Evolutionary conservation across 306 rosid species (phyloP), one percentile per base, ranked within the genome.

Genomic region (Cucurbita maxima): DNA sequence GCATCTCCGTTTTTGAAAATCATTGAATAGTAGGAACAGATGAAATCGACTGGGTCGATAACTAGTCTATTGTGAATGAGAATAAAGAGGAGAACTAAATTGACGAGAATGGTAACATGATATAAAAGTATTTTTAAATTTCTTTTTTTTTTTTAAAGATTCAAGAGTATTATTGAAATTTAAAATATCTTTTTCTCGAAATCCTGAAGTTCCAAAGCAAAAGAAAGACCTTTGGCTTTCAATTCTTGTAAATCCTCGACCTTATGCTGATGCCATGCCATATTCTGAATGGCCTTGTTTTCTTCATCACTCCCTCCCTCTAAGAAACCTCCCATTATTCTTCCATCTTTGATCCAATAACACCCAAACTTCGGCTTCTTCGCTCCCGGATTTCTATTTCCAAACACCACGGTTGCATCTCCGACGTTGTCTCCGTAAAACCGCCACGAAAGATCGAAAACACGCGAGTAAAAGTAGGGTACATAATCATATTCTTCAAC

Each of bases 351-450:
- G 41, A 81, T 75, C 85, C 85, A 84, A 53, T 80, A 74, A 41
- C 81, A 61, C 72, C 87, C 88, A 72, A 84, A 84, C 82, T 81
- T 84, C 0, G 82, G 78, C 37, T 77, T 51, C 20, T 19, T 64
- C 15, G 72, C 54, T 5, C 34, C 55, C 0, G 56, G 58, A 45
- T 77, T 54, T 10, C 20, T 75, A 54, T 84, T 78, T 43, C 81
- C 81, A 50, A 84, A 81, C 53, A 81, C 2, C 75, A 81, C 72
- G 6, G 80, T 47, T 16, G 75, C 47, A 36, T 76, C 83, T 10
- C 88, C 88, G 11, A 77, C 82, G 60, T 79, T 84, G 48, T 84
- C 88, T 20, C 85, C 85, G 14, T 79, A 81, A 48, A 84, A 81
- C 22, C 37, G 71, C 85, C 85, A 84, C 10, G 85, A 84, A 7